Percentiles rank a stretch among this genome's conserved stretches.
Conservation (phyloP, 495 filamentous ascomycete genomes). For the Penicillium waksmanii region DNA sequence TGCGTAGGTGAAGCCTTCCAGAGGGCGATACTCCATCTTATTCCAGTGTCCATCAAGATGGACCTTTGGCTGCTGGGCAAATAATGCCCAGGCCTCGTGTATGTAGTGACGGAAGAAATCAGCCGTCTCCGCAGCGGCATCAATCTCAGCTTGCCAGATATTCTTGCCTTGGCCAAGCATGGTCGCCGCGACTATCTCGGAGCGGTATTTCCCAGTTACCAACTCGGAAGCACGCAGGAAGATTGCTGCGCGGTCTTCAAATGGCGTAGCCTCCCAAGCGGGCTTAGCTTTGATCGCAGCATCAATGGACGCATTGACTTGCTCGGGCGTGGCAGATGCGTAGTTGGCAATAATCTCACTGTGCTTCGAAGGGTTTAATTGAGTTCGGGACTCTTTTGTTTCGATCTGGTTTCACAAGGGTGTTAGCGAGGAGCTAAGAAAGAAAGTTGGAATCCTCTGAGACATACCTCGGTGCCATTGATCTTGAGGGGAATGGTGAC, state of each 20-base stretch:
- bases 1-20: slow-evolving; percentile 68
- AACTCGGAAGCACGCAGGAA: slow-evolving; percentile 92
- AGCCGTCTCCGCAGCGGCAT: slow-evolving; percentile 83
- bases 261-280: slow-evolving; percentile 79
- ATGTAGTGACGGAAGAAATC: slow-evolving; percentile 87
- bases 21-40: slow-evolving; percentile 72
- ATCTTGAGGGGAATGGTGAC: slow-evolving; percentile 34
- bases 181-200: slow-evolving; percentile 87
- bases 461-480: slow-evolving; percentile 29
- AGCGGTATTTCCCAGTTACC: slow-evolving; percentile 84
- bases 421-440: background rate
- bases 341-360: slow-evolving; percentile 68
- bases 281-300: slow-evolving; percentile 80
- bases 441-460: background rate
- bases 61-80: slow-evolving; percentile 69
- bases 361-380: slow-evolving; percentile 77
- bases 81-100: slow-evolving; percentile 72
- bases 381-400: slow-evolving; percentile 35
- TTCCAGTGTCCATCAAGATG: slow-evolving; percentile 65
- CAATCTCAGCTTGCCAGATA: slow-evolving; percentile 95
- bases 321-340: slow-evolving; percentile 65
- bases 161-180: slow-evolving; percentile 97
- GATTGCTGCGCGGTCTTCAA: slow-evolving; percentile 84
- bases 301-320: slow-evolving; percentile 74
- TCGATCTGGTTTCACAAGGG: slow-evolving; percentile 12